A percentile compares a stretch with the other conserved stretches of the same genome.
These are phyloP conservation scores for Leishmania aethiopica DNA, from an alignment of 208 protist genomes.

Conservation along the genomic window DNA sequence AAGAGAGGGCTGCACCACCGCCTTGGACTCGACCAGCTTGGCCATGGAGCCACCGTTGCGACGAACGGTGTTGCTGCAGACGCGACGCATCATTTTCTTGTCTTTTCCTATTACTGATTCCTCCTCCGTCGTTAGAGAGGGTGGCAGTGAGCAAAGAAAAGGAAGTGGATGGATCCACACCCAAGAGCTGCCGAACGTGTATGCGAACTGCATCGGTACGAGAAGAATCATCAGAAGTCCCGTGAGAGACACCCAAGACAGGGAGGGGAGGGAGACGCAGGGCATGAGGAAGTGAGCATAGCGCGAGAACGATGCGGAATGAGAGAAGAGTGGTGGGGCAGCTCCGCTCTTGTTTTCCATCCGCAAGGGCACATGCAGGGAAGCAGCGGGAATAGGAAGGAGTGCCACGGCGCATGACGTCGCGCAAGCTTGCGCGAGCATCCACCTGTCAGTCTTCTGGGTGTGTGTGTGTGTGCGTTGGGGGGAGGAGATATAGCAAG, in stretches of 20 bases:
- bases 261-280: background rate
- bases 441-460: background rate
- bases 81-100: conserved; percentile 47
- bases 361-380: background rate
- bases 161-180: conserved; percentile 1
- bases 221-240: background rate
- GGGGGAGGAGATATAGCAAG: background rate
- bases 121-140: conserved; percentile 9
- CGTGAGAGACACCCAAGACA: background rate
- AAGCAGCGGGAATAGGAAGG: background rate
- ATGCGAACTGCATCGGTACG: background rate
- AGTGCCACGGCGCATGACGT: background rate
- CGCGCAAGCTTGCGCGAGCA: background rate
- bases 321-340: background rate
- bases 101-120: background rate
- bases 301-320: background rate
- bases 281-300: background rate
- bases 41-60: conserved; percentile 41
- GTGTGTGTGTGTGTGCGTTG: background rate
- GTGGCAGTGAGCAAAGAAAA: conserved; percentile 8
- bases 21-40: conserved; percentile 35
- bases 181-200: background rate
- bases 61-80: conserved; percentile 38
- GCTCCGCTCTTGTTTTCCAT: background rate
- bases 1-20: conserved; percentile 36